Evolutionary conservation across 1,284 basidiomycete genomes (phyloP).

Genomic region (Sanghuangporus sanghuang): DNA sequence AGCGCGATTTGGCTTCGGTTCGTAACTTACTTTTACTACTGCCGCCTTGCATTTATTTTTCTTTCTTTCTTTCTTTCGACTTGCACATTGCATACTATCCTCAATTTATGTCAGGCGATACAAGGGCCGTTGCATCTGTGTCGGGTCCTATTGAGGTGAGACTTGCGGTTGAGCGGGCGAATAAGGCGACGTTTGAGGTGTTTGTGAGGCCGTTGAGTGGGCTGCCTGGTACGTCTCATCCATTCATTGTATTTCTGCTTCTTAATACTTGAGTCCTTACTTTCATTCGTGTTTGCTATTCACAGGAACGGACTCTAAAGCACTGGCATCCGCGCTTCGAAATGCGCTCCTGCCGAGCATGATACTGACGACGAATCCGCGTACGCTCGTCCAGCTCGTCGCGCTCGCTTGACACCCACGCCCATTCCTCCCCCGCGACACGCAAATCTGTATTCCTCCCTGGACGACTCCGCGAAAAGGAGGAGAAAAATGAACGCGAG

Average conservation of each 20-base stretch:
- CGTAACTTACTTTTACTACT: conserved; percentile 15
- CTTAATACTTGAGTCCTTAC: not conserved
- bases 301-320: conserved; percentile 53
- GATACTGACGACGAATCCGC: conserved; percentile 56
- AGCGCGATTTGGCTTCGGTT: conserved; percentile 60
- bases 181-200: conserved; percentile 70
- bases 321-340: conserved; percentile 46
- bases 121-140: conserved; percentile 55
- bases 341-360: conserved; percentile 53
- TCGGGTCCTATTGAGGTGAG: conserved; percentile 76
- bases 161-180: conserved; percentile 57
- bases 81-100: not conserved
- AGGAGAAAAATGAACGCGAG: conserved; percentile 14
- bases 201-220: conserved; percentile 59
- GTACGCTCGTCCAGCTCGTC: conserved; percentile 66
- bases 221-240: conserved; percentile 38
- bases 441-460: not conserved
- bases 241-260: not conserved
- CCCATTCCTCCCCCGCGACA: conserved; percentile 8
- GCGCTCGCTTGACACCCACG: conserved; percentile 48
- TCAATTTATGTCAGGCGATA: conserved; percentile 33
- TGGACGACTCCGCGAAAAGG: not conserved
- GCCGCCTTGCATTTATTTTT: not conserved
- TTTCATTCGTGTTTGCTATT: not conserved
- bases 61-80: not conserved